Percentiles rank a stretch among this genome's conserved stretches.
These are phyloP conservation scores for Nicotiana rustica DNA, from an alignment of 305 asterid genomes.

Conservation along the genomic window DNA sequence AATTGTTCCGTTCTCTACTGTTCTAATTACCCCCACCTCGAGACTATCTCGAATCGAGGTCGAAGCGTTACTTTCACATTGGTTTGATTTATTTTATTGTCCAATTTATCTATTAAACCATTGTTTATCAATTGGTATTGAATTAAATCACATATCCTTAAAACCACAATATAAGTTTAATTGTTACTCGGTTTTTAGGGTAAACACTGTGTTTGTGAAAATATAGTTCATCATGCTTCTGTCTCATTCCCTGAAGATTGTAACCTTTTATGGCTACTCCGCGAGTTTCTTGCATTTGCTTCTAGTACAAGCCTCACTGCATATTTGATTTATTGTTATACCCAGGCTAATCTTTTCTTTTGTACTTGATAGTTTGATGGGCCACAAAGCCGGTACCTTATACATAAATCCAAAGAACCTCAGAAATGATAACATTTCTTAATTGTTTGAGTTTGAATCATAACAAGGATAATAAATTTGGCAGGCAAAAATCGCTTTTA, in stretches of 20 bases:
- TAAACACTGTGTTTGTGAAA: background rate
- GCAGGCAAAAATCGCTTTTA: constrained; percentile 67
- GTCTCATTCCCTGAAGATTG: background rate
- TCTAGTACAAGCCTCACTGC: background rate
- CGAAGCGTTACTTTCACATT: no score
- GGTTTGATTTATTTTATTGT: no score
- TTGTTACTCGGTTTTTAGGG: no score
- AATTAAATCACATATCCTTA: no score
- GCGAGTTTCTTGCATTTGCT: background rate
- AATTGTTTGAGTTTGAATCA: constrained; percentile 77
- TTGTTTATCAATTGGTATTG: no score
- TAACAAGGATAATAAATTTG: constrained; percentile 69
- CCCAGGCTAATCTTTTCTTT: background rate
- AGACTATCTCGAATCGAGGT: no score
- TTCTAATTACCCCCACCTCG: no score
- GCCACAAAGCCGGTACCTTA: constrained; percentile 69
- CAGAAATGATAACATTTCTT: constrained; percentile 72
- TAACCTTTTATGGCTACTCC: background rate
- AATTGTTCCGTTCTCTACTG: no score
- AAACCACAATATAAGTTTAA: no score
- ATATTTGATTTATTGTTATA: background rate
- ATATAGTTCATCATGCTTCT: background rate
- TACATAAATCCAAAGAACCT: constrained; percentile 78
- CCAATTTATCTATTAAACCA: no score
- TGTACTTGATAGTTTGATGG: constrained; percentile 54